phyloP scores from a whole-genome alignment of 2,329 filamentous ascomycete genomes.

The Hymenoscyphus linearis region DNA sequence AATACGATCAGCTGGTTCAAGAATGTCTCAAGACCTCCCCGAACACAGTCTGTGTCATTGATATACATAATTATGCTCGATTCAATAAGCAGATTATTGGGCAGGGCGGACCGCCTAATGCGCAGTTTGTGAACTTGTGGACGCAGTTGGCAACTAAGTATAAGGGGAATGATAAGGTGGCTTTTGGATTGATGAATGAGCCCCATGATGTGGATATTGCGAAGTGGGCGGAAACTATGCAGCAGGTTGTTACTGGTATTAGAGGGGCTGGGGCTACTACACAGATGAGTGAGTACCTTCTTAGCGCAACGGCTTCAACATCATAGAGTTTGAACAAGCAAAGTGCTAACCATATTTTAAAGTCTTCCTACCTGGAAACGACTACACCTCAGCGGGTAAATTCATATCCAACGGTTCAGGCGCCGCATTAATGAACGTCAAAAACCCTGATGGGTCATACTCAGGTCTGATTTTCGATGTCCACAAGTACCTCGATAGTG shows the following conservation, averaged over 20 bases:
- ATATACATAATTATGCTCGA: slow-evolving; percentile 53
- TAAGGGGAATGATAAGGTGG: slow-evolving; percentile 45
- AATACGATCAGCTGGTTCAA: slow-evolving; percentile 52
- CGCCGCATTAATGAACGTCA: slow-evolving; percentile 46
- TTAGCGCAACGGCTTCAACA: too few species aligned
- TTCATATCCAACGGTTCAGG: slow-evolving; percentile 46
- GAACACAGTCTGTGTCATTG: slow-evolving; percentile 47
- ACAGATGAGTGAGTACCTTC: slow-evolving; percentile 41
- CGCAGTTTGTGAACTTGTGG: slow-evolving; percentile 54
- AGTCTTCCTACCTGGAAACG: slow-evolving; percentile 57
- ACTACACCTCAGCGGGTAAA: slow-evolving; percentile 47
- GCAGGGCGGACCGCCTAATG: slow-evolving; percentile 57
- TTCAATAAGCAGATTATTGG: slow-evolving; percentile 60
- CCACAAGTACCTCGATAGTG: slow-evolving; percentile 55
- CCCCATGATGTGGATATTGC: slow-evolving; percentile 44
- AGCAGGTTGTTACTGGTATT: slow-evolving; percentile 60
- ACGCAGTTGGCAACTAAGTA: slow-evolving; percentile 53
- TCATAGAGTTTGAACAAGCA: too few species aligned
- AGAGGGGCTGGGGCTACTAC: slow-evolving; percentile 55
- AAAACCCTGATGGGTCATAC: slow-evolving; percentile 53
- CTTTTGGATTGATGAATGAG: slow-evolving; percentile 67
- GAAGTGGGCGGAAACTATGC: slow-evolving; percentile 55
- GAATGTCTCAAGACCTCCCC: slow-evolving; percentile 52
- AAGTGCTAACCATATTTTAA: too few species aligned
- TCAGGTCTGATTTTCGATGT: slow-evolving; percentile 53